Conservation (phyloP, 805 yeast species). For the Metschnikowia lachancei region DNA sequence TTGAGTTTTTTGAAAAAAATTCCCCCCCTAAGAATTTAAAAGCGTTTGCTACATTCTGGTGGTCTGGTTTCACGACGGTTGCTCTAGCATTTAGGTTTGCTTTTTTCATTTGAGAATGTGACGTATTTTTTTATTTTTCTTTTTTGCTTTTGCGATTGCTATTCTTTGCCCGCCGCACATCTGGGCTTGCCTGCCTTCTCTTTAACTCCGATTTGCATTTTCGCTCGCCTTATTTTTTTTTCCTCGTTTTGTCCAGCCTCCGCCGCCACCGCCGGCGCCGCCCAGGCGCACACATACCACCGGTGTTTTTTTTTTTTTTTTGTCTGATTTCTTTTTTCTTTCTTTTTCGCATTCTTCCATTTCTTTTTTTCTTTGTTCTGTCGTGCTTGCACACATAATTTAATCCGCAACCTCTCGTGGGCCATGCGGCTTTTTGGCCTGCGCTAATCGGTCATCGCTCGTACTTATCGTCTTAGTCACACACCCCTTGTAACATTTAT, state of each 20-base stretch:
- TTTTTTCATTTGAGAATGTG: no score
- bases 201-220: background rate
- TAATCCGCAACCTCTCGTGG: constrained; percentile 5
- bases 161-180: no score
- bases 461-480: no score
- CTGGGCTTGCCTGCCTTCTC: background rate
- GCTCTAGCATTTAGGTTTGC: no score
- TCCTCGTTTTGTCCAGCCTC: background rate
- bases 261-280: no score
- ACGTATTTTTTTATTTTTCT: no score
- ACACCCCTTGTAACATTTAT: background rate
- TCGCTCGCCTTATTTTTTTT: background rate
- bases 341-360: background rate
- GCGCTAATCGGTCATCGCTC: background rate
- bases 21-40: no score
- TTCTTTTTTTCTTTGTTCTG: constrained; percentile 7
- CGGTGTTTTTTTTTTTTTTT: background rate
- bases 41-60: no score
- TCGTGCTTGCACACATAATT: constrained; percentile 7
- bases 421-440: constrained; percentile 8
- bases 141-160: no score
- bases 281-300: no score
- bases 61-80: no score
- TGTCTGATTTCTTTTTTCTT: background rate
- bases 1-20: no score